Base-by-base conservation (phyloP, 345 rosid species). In the Anacardium occidentale region DNA sequence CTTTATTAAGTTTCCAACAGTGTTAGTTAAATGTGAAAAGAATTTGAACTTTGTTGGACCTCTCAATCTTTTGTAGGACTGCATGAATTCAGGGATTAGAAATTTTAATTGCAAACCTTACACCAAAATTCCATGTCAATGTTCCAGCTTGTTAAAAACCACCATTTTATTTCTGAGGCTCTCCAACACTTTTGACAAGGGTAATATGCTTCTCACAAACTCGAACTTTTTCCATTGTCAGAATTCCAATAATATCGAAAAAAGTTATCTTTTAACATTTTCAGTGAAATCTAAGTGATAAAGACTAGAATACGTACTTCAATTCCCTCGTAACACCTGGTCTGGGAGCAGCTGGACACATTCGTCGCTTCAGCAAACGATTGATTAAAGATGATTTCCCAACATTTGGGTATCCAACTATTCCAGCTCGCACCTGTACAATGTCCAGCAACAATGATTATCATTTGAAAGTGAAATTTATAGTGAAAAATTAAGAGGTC, bases 361-460 rank as follows among this genome's bases (percentile, higher is more conserved):
- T 81, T 74, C 95, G 87, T 7, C 97, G 88, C 80, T 94, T 94
- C 53, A 94, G 84, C 73, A 94, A 76, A 73, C 98, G 97, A 76
- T 92, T 92, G 62, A 94, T 88, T 83, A 94, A 76, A 79, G 98
- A 94, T 65, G 97, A 94, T 77, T 94, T 94, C 70, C 97, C 97
- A 37, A 94, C 98, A 89, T 94, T 94, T 61, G 98, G 98, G 65
- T 90, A 92, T 75, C 98, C 98, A 74, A 92, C 93, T 64, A 94
- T 84, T 68, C 97, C 98, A 83, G 98, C 98, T 66, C 97, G 89
- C 75, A 92, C 97, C 97, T 92, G 83, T 21, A 74, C 20, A 48
- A 65, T 58, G 42, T 14, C 6, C 48, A 44, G 74, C 53, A 14
- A 60, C 4, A 15, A 15, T 47, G 52, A 51, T 54, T 66, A 60